These are phyloP conservation scores for Lipomyces chichibuensis DNA, from an alignment of 805 yeast species.

Conservation along the genomic window DNA sequence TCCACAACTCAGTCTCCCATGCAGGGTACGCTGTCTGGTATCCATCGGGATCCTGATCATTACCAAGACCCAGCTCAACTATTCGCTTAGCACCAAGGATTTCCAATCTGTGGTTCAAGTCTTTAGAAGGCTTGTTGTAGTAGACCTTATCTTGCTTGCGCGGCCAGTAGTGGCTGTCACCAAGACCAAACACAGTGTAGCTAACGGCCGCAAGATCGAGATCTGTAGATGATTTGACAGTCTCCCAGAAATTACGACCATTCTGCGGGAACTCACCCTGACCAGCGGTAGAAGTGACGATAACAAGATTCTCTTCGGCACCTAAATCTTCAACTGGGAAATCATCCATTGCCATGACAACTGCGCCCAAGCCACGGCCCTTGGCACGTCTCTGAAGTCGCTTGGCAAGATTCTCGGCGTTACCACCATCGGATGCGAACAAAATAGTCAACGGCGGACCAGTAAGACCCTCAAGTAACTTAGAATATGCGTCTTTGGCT, in stretches of 20 bases:
- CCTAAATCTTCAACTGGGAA: conserved; percentile 71
- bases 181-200: conserved; percentile 72
- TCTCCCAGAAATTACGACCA: conserved; percentile 78
- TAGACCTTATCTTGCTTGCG: conserved; percentile 92
- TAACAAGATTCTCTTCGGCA: conserved; percentile 67
- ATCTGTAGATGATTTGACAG: conserved; percentile 61
- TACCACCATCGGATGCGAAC: conserved; percentile 91
- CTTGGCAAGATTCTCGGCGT: conserved; percentile 79
- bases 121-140: conserved; percentile 88
- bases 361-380: conserved; percentile 73
- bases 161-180: conserved; percentile 93
- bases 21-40: conserved; percentile 84
- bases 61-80: conserved; percentile 83
- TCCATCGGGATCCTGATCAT: conserved; percentile 97
- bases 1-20: conserved; percentile 89
- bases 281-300: conserved; percentile 76
- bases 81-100: conserved; percentile 75
- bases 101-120: conserved; percentile 64
- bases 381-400: conserved; percentile 76
- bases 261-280: conserved; percentile 87
- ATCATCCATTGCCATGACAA: conserved; percentile 71
- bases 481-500: conserved; percentile 76
- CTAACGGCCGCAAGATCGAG: conserved; percentile 63
- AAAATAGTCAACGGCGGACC: conserved; percentile 91
- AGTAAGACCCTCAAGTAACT: conserved; percentile 79